Base-by-base conservation (phyloP, 2,329 filamentous ascomycete genomes). In the Alternaria ventricosa region DNA sequence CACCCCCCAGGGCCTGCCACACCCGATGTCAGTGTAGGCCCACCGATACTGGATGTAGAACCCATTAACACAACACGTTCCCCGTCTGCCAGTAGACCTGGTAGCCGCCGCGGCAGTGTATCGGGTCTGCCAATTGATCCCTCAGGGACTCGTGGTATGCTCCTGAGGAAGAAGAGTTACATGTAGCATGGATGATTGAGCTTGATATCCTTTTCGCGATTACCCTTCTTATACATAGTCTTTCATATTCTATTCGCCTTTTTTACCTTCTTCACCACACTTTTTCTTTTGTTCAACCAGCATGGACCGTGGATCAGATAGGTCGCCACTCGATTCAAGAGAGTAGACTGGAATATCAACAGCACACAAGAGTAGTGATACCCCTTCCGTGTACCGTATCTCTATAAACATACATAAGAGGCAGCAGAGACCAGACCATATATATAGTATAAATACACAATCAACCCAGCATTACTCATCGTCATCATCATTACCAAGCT, bases 111-210 rank as follows among this genome's bases (percentile, higher is more conserved):
- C 10, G 67, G 67, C 1, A 76, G 71, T 55, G 55, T 25, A 2
- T 45, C 69, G 11, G 66, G 63, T 11, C 33, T 74, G 4, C 53
- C 70, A 23, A 61, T 75, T 7, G 76, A 78, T 46, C 71, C 73
- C 5, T 79, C 77, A 0, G 76, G 76, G 7, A 75, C 76, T 0
- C 69, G 75, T 46, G 76, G 72, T 3, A 78, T 79, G 74, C 55
- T 78, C 23, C 54, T 75, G 56, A 65, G 77, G 57, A 70, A 69
- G 57, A 70, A 71, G 63, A 66, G 61, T 25, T 65, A n/a, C 41
- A 44, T 51, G 27, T 59, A 61, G 25, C 15, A 15, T 45, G 43
- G 18, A 5, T 22, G 0, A 3, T 0, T 22, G 18, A 20, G 6
- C 12, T 7, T 22, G 43, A 20, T 22, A 6, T 30, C 12, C 4